These are phyloP conservation scores for Brassica nigra DNA, from an alignment of 345 rosid genomes.

Conservation along the genomic window DNA sequence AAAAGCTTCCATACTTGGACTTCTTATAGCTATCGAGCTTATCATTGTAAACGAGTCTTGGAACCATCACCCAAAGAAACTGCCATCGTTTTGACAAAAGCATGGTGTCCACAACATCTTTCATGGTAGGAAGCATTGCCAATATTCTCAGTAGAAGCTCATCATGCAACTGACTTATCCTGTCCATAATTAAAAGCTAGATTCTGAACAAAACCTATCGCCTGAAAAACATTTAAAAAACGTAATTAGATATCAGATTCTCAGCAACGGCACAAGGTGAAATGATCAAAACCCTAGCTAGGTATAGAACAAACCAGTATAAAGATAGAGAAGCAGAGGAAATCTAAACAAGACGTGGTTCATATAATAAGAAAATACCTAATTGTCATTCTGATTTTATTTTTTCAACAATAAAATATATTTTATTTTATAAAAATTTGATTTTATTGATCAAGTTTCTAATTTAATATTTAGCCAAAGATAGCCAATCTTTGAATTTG, in stretches of 20 bases:
- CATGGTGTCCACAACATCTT: conserved; percentile 18
- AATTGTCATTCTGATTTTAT: neutral
- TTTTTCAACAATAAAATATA: neutral
- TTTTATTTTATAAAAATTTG: neutral
- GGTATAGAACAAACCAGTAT: neutral
- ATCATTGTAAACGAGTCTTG: neutral
- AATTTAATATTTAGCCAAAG: neutral
- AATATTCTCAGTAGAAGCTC: conserved; percentile 13
- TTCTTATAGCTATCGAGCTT: neutral
- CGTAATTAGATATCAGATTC: neutral
- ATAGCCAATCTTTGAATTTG: neutral
- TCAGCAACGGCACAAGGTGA: neutral
- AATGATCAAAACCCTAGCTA: conserved; percentile 4
- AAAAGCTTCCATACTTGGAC: neutral
- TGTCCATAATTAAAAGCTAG: conserved; percentile 2
- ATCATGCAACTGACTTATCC: conserved; percentile 3
- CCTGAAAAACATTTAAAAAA: neutral
- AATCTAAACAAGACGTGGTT: neutral
- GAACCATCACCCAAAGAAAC: conserved; percentile 24
- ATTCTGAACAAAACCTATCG: neutral
- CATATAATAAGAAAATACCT: neutral
- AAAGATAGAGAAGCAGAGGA: neutral
- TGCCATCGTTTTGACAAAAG: conserved; percentile 25
- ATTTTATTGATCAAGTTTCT: neutral
- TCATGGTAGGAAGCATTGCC: conserved; percentile 2